Conservation (phyloP, 139 green algal genomes). For the Tetraselmis chui region DNA sequence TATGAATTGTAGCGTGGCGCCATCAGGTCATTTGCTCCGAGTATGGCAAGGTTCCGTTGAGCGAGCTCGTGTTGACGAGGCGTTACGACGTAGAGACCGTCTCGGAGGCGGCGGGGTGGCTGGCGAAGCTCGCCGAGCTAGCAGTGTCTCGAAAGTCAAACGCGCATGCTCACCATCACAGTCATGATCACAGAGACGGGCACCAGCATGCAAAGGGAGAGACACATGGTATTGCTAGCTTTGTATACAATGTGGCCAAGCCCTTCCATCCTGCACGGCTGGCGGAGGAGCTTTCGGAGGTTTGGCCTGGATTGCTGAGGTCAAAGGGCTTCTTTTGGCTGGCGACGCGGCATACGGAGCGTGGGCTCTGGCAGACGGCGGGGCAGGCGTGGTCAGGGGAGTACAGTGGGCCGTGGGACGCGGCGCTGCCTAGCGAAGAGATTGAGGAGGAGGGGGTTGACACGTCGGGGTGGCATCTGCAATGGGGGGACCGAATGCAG, state of each 20-base stretch:
- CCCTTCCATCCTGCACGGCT: constrained; percentile 50
- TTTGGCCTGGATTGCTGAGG: neutral
- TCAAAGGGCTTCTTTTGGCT: constrained; percentile 53
- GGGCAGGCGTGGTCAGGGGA: neutral
- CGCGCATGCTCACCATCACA: neutral
- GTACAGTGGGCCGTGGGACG: neutral
- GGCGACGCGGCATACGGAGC: constrained; percentile 44
- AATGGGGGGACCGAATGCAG: neutral
- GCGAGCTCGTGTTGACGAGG: neutral
- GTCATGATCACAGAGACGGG: neutral
- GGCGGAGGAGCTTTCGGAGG: constrained; percentile 29
- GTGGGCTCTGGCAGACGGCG: constrained; percentile 10
- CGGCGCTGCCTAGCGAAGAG: neutral
- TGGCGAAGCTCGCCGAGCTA: constrained; percentile 1
- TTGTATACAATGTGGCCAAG: constrained; percentile 46
- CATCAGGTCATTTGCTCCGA: neutral
- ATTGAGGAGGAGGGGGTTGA: neutral
- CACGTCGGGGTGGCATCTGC: neutral
- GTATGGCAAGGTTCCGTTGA: neutral
- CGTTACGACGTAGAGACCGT: constrained; percentile 9
- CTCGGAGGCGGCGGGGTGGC: constrained; percentile 4
- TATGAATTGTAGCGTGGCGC: too few species aligned
- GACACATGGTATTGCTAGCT: constrained; percentile 42
- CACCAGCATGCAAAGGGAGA: constrained; percentile 16
- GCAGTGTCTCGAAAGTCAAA: neutral